Evolutionary conservation across 1,139 yeast species (phyloP).

Genomic region (Pichiaceae sp.): DNA sequence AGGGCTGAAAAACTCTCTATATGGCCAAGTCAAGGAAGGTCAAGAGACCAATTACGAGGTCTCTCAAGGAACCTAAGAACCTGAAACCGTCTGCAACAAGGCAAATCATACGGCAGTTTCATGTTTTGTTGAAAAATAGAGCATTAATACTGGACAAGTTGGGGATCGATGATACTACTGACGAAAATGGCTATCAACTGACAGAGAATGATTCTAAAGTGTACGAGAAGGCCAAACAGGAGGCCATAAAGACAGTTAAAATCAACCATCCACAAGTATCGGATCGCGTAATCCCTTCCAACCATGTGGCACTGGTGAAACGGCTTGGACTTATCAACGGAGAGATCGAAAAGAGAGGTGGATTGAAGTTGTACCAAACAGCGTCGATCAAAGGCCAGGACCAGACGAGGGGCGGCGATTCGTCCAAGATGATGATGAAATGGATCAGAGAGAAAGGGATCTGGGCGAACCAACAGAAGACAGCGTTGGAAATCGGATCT

Average conservation of each 20-base stretch:
- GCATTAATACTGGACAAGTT: constrained; percentile 28
- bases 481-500: constrained; percentile 78
- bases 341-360: constrained; percentile 58
- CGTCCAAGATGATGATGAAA: constrained; percentile 62
- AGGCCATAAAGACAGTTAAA: constrained; percentile 8
- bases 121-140: constrained; percentile 48
- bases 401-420: constrained; percentile 76
- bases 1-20: no score
- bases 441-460: constrained; percentile 46
- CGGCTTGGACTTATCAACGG: constrained; percentile 46
- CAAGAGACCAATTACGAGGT: neutral
- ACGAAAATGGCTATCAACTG: no score
- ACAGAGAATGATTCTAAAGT: constrained; percentile 16
- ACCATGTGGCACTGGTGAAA: neutral
- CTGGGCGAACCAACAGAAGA: constrained; percentile 9
- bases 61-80: constrained; percentile 18
- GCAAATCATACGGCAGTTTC: constrained; percentile 60
- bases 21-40: constrained; percentile 12
- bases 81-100: constrained; percentile 64
- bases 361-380: constrained; percentile 66
- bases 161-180: constrained; percentile 10
- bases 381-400: constrained; percentile 87
- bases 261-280: constrained; percentile 18
- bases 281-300: neutral
- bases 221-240: constrained; percentile 8